Evolutionary conservation across 2,329 filamentous ascomycete genomes (phyloP).

Genomic region (Chaetomium sp.): DNA sequence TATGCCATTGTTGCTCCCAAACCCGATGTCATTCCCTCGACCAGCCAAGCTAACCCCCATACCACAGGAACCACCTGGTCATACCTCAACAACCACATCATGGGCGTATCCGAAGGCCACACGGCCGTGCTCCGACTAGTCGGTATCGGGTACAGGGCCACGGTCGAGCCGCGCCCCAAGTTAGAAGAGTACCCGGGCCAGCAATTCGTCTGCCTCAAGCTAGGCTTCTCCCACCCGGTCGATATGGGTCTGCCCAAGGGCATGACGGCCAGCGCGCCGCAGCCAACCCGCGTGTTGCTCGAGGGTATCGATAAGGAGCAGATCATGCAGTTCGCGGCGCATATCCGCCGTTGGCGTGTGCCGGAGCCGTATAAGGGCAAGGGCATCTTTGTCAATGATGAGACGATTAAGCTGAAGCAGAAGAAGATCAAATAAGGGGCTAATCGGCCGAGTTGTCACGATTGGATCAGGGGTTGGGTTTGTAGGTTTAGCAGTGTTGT

Average conservation of each 20-base stretch:
- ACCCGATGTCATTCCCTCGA: too few species aligned
- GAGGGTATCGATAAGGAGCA: constrained; percentile 82
- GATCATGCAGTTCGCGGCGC: constrained; percentile 85
- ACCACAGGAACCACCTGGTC: constrained; percentile 74
- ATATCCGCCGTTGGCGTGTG: constrained; percentile 78
- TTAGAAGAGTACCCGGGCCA: constrained; percentile 75
- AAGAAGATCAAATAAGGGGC: constrained; percentile 82
- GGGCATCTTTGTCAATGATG: constrained; percentile 95
- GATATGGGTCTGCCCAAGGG: constrained; percentile 79
- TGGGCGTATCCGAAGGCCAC: constrained; percentile 94
- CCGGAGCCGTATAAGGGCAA: constrained; percentile 99
- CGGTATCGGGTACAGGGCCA: constrained; percentile 91
- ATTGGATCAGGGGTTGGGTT: too few species aligned
- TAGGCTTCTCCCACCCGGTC: constrained; percentile 93
- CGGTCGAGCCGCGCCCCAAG: constrained; percentile 67
- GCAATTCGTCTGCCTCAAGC: constrained; percentile 85
- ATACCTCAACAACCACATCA: constrained; percentile 83
- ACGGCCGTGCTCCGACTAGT: constrained; percentile 87
- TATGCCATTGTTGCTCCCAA: constrained; percentile 31
- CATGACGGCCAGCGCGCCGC: constrained; percentile 78
- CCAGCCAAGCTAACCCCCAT: constrained; percentile 19
- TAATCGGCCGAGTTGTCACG: background rate
- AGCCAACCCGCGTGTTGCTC: constrained; percentile 83
- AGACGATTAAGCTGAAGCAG: constrained; percentile 96
- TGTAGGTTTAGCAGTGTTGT: constrained; percentile 18